These are phyloP conservation scores for Pluteus cervinus DNA, from an alignment of 768 basidiomycete species.

Conservation along the genomic window DNA sequence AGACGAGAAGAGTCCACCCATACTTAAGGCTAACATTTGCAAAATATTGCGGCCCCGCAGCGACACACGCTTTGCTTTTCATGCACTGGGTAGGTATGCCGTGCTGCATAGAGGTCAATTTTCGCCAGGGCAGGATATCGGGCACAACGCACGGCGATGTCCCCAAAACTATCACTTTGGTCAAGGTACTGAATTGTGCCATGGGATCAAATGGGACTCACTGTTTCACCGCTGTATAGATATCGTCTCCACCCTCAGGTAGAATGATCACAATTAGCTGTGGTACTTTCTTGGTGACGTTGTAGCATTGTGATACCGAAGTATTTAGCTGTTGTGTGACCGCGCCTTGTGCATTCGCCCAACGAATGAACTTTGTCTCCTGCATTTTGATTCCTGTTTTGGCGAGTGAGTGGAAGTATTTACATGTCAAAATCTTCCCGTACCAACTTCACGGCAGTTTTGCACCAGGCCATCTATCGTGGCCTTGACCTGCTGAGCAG, in stretches of 20 bases:
- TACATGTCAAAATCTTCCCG: too few relatives aligned
- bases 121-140: too few relatives aligned
- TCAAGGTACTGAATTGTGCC: neutral
- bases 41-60: conserved; percentile 72
- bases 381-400: too few relatives aligned
- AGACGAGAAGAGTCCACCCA: conserved; percentile 13
- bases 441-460: conserved; percentile 53
- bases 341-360: too few relatives aligned
- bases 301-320: too few relatives aligned
- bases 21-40: conserved; percentile 81
- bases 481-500: conserved; percentile 29
- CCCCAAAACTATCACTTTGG: conserved; percentile 52
- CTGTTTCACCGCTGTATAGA: conserved; percentile 78
- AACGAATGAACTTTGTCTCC: too few relatives aligned
- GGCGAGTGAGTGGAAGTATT: conserved; percentile 23
- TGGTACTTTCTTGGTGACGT: too few relatives aligned
- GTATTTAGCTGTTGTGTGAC: too few relatives aligned
- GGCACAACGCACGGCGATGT: conserved; percentile 25
- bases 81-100: conserved; percentile 82
- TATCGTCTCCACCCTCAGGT: conserved; percentile 66
- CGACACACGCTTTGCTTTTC: conserved; percentile 53
- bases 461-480: conserved; percentile 47
- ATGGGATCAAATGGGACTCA: conserved; percentile 33
- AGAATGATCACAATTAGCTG: conserved; percentile 62
- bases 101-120: too few relatives aligned